Evolutionary conservation across 176 grass and related monocot genomes (phyloP).

Genomic region (Oryza punctata): DNA sequence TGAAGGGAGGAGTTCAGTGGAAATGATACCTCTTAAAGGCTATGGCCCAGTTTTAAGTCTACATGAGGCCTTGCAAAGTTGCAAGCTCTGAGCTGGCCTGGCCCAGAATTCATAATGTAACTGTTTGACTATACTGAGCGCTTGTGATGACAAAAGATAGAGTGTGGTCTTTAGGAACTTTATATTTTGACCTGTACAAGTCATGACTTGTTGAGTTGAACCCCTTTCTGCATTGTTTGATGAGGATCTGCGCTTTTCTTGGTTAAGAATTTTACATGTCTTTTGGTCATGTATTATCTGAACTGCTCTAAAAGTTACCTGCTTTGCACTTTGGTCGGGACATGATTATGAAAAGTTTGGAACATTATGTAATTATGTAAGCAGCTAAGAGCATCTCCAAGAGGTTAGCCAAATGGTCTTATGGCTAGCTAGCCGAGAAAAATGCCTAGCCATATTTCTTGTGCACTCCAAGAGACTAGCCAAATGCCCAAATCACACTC

Average conservation of each 20-base stretch:
- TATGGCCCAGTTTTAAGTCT: neutral
- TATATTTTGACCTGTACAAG: neutral
- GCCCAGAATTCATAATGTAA: neutral
- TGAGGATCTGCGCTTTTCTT: neutral
- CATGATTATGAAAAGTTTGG: neutral
- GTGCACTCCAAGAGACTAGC: too few species aligned
- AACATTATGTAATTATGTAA: slow-evolving; percentile 1
- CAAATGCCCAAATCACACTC: too few species aligned
- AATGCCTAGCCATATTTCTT: too few species aligned
- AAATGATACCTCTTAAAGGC: neutral
- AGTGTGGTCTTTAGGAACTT: neutral
- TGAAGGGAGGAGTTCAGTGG: neutral
- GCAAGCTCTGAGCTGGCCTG: neutral
- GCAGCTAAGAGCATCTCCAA: neutral
- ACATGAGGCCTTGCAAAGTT: neutral
- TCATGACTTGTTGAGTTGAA: neutral
- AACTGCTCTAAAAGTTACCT: neutral
- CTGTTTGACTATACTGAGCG: neutral
- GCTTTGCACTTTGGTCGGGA: neutral
- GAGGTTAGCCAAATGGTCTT: too few species aligned
- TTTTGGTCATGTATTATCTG: neutral
- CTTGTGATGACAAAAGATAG: slow-evolving; percentile 1
- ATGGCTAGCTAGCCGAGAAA: too few species aligned
- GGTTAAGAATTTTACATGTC: neutral
- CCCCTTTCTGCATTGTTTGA: neutral